Evolutionary conservation across 371 early-diverging fungal species (phyloP).

Genomic region (Mortierella sp.): DNA sequence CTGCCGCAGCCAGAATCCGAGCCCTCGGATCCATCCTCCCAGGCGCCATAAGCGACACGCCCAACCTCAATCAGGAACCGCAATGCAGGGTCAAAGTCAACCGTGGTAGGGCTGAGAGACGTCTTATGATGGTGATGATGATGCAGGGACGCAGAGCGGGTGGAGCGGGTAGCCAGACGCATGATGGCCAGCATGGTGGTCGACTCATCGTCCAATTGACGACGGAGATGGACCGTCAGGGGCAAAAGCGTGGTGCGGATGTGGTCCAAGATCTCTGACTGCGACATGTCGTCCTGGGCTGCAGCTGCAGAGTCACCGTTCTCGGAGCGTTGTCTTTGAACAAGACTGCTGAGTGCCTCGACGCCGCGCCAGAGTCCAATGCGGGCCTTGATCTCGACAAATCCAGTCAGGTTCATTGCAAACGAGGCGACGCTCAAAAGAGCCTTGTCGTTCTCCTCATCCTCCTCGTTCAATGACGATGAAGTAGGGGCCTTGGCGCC

Average conservation of each 20-base stretch:
- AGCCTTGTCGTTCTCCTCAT: conserved; percentile 32
- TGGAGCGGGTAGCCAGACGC: conserved; percentile 41
- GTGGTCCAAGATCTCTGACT: conserved; percentile 50
- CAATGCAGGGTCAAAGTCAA: conserved; percentile 47
- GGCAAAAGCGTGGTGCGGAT: conserved; percentile 52
- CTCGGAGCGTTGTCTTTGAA: conserved; percentile 18
- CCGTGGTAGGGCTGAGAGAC: conserved; percentile 13
- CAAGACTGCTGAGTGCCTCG: conserved; percentile 35
- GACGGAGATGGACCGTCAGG: conserved; percentile 50
- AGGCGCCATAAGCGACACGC: conserved; percentile 51
- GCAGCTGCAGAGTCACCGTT: neutral
- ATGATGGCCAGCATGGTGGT: conserved; percentile 37
- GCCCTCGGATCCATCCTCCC: conserved; percentile 55
- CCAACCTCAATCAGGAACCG: conserved; percentile 52
- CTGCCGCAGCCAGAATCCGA: conserved; percentile 56
- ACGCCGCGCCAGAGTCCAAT: conserved; percentile 54
- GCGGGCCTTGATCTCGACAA: conserved; percentile 57
- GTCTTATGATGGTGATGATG: conserved; percentile 14
- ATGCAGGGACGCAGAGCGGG: conserved; percentile 16
- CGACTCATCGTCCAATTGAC: conserved; percentile 50
- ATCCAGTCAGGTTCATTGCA: conserved; percentile 52
- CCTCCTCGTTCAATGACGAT: conserved; percentile 2
- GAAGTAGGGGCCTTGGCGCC: conserved; percentile 19
- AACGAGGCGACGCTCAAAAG: conserved; percentile 43
- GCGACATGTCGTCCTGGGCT: conserved; percentile 27